Evolutionary conservation across 2,329 filamentous ascomycete species (phyloP), one percentile per base, ranked within the genome.

Genomic region (Dactylonectria estremocensis): DNA sequence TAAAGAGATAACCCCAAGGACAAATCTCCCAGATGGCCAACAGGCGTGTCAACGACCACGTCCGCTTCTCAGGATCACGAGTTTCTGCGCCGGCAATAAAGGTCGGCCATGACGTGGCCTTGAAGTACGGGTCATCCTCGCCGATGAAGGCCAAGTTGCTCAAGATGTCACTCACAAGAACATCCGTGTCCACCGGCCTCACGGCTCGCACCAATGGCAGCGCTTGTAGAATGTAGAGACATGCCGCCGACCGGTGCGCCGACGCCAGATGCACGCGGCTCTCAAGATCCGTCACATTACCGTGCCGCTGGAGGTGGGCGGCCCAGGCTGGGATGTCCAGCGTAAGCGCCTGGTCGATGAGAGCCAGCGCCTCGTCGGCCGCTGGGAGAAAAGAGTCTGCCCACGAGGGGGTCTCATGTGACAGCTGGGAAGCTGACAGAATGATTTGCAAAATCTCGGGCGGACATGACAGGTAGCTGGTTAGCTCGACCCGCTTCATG

Each of bases 31-130:
- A 83, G 73, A 86, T 84, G 37, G 78, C 79, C 67, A 83, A 74
- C 49, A 87, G 74, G 13, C 85, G 83, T 58, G 84, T 79, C 74
- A 88, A 78, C n/a, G 86, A 83, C 87, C 87, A 89, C 3, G 77
- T 80, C 45, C 87, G 81, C 64, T 84, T 84, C 40, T 80, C 78
- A 0, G 79, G 76, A 60, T 87, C 82, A 48, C 82, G 82, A 3
- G 86, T 85, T 72, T 89, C 88, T 0, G 87, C 87, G 1, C 88
- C 88, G 2, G 86, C 86, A 33, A 90, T 83, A 69, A 90, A 89
- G 0, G 87, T 81, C 1, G 88, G 87, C 88, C 88, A 90, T n/a
- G 85, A 85, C 3, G 87, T 88, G 8, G 86, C 88, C 74, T 89
- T 90, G 80, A 88, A 90, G 48, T 89, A 82, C 7, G 84, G 82